Base-by-base conservation (phyloP, 163 green algal genomes). In the Volvox carteri region DNA sequence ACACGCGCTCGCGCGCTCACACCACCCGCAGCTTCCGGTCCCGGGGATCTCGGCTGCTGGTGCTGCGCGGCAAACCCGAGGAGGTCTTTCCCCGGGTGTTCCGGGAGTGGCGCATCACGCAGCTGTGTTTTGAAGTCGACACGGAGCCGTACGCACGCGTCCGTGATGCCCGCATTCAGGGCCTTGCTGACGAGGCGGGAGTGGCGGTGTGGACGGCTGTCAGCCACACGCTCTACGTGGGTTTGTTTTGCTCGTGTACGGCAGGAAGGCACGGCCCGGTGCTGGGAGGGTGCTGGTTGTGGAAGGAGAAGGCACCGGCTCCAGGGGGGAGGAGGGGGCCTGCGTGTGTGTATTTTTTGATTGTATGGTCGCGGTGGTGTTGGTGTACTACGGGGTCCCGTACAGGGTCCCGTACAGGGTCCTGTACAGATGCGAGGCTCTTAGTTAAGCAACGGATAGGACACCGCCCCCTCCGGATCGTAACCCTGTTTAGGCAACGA, bases 171-270 rank as follows among this genome's bases (percentile, higher is more conserved):
- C 74, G 80, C 0, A 92, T 98, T 3, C 60, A 18, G 3, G 39
- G 90, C 35, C 33, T 94, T 56, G 94, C 95, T 9, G 58, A 90
- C 56, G 80, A 86, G 21, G 91, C 95, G 7, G 94, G 94, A 23
- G 92, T 97, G 54, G 67, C 95, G 62, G 94, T 98, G 14, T 72
- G 67, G 25, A 65, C 77, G 1, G 86, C 78, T 42, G 88, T 96
- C 48, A 97, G 94, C 89, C 96, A 99, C 91, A 99, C 97, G 0
- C 95, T 99, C 30, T 98, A 97, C 80, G 95, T 96, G 86, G 91
- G 91, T 78, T 65, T 65, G 28, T 65, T 7, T n/a, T n/a, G n/a
- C n/a, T n/a, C n/a, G n/a, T n/a, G n/a, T n/a, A n/a, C n/a, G n/a
- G n/a, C n/a, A n/a, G n/a, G n/a, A n/a, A n/a, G n/a, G n/a, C n/a